Percentiles rank a stretch among this genome's conserved stretches.
phyloP scores from a whole-genome alignment of 108 stramenopile species.

The Nitzschia inconspicua region DNA sequence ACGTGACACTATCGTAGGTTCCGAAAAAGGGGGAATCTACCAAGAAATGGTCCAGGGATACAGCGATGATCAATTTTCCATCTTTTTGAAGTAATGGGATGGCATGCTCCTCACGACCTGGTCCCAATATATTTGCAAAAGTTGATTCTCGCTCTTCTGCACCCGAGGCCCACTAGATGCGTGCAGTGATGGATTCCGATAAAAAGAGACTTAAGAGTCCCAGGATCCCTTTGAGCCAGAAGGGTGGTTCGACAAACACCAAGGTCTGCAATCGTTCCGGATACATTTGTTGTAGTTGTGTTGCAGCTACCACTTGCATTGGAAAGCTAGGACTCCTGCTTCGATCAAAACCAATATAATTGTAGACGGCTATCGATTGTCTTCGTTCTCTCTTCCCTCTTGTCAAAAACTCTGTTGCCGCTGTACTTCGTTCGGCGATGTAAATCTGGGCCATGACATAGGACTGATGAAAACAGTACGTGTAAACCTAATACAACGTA shows the following conservation, averaged over 20 bases:
- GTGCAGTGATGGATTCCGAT: neutral
- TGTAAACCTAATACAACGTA: too few relatives aligned
- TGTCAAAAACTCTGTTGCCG: conserved; percentile 20
- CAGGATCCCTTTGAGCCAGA: conserved; percentile 9
- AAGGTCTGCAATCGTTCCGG: conserved; percentile 3
- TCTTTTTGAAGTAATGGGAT: conserved; percentile 14
- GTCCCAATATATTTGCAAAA: conserved; percentile 1
- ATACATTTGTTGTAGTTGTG: conserved; percentile 3
- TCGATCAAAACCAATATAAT: conserved; percentile 7
- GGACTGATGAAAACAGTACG: too few relatives aligned
- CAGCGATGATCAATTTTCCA: conserved; percentile 5
- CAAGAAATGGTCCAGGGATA: conserved; percentile 14
- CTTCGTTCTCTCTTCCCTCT: conserved; percentile 20
- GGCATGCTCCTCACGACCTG: conserved; percentile 6
- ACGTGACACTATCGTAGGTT: conserved; percentile 20
- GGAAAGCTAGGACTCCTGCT: neutral
- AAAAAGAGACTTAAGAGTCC: neutral
- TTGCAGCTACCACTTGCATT: neutral
- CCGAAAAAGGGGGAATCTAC: conserved; percentile 23
- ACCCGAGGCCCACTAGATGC: neutral
- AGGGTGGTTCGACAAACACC: conserved; percentile 4
- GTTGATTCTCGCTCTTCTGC: conserved; percentile 4
- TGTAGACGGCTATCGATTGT: conserved; percentile 11
- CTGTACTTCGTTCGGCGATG: conserved; percentile 33
- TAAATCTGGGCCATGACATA: conserved; percentile 25